These are phyloP conservation scores for Aspergillus sp. DNA, from an alignment of 2,329 filamentous ascomycete species.

Conservation along the genomic window DNA sequence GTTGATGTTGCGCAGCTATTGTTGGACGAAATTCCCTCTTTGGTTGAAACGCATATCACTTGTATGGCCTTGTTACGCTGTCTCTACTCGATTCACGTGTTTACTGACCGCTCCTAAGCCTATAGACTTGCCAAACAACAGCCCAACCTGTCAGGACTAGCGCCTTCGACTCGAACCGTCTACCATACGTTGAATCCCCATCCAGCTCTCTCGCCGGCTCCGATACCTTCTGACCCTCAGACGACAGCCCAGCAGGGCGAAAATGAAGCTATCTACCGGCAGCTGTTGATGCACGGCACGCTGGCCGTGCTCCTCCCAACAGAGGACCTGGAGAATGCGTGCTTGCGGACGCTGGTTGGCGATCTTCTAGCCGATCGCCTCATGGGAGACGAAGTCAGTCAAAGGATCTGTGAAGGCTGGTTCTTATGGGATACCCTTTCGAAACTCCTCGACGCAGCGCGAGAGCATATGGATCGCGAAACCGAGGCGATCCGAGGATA, in stretches of 20 bases:
- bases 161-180: conserved; percentile 54
- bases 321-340: conserved; percentile 82
- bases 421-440: conserved; percentile 76
- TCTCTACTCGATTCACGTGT: not conserved
- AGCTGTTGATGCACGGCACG: conserved; percentile 73
- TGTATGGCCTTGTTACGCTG: conserved; percentile 44
- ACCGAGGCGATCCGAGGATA: conserved; percentile 22
- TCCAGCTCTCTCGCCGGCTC: conserved; percentile 70
- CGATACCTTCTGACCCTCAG: conserved; percentile 44
- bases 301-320: conserved; percentile 79
- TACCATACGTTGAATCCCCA: conserved; percentile 81
- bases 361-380: conserved; percentile 88
- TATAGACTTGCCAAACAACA: conserved; percentile 60
- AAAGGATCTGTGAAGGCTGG: conserved; percentile 78
- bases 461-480: conserved; percentile 6
- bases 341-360: conserved; percentile 69
- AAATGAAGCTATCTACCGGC: conserved; percentile 76
- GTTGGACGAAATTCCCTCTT: conserved; percentile 76
- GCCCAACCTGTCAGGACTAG: conserved; percentile 49
- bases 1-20: conserved; percentile 75
- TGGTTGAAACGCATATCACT: conserved; percentile 69
- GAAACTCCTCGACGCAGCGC: conserved; percentile 52
- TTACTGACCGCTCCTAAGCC: conserved; percentile 41
- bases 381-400: conserved; percentile 69
- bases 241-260: conserved; percentile 54